These are phyloP conservation scores for Gossypium mustelinum DNA, from an alignment of 345 rosid species.

Conservation along the genomic window DNA sequence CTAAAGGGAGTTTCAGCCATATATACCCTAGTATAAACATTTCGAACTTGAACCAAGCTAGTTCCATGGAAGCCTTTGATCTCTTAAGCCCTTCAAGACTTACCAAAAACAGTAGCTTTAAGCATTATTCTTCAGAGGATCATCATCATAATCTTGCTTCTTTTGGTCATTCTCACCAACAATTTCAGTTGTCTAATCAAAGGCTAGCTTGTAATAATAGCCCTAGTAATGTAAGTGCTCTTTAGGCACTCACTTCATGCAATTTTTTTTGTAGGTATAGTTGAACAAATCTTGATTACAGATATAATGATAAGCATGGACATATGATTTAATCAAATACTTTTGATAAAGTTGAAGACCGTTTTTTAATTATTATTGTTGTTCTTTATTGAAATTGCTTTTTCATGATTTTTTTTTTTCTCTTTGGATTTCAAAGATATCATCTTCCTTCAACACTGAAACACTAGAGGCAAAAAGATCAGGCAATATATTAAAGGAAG, in stretches of 20 bases:
- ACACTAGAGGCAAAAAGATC: slow-evolving; percentile 54
- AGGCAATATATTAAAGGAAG: slow-evolving; percentile 35
- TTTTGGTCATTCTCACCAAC: slow-evolving; percentile 32
- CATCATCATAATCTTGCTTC: slow-evolving; percentile 27
- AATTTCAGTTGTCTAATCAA: slow-evolving; percentile 40
- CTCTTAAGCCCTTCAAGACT: slow-evolving; percentile 45
- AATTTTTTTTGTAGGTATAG: too few relatives aligned
- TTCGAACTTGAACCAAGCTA: slow-evolving; percentile 40
- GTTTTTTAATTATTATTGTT: neutral
- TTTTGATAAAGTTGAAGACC: neutral
- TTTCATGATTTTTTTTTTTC: slow-evolving; percentile 18
- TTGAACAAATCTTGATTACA: too few relatives aligned
- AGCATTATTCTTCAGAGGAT: slow-evolving; percentile 14
- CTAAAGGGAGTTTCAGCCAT: slow-evolving; percentile 57
- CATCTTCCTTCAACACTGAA: slow-evolving; percentile 21
- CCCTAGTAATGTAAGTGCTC: slow-evolving; percentile 45
- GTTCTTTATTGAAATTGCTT: slow-evolving; percentile 1
- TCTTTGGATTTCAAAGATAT: slow-evolving; percentile 24
- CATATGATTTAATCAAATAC: slow-evolving; percentile 22
- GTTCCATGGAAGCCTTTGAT: slow-evolving; percentile 49
- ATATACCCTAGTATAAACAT: slow-evolving; percentile 73
- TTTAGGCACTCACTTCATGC: neutral
- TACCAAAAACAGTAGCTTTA: slow-evolving; percentile 29
- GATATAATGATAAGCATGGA: neutral
- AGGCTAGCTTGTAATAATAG: slow-evolving; percentile 26